Base-by-base conservation (phyloP, 192 early-diverging fungal genomes). In the Linnemannia zychae region DNA sequence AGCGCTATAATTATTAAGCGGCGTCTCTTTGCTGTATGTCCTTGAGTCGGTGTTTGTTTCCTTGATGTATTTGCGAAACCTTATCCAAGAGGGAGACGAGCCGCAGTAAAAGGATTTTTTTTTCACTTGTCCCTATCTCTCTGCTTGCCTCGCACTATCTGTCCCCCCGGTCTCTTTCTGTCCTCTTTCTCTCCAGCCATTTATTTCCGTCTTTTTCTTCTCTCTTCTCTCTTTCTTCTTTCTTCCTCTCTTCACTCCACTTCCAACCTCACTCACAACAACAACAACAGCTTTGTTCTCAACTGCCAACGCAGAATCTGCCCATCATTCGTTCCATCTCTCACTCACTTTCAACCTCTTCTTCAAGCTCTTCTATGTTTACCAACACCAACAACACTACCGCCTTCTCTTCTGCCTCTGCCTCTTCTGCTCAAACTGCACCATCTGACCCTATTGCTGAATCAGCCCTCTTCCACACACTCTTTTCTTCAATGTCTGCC, bases 401-500 rank as follows among this genome's bases (percentile, higher is more conserved):
- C 31, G 28, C 50, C 38, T 48, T 65, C 18, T 70, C 80, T 73
- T 67, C 65, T 67, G 34, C 47, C 65, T 40, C 67, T 50, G 67
- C 60, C 18, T 16, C 69, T 46, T 17, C 65, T 53, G 31, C 33
- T 40, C 33, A 44, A 44, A 44, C 40, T 44, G 40, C 31, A 6
- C n/a, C 67, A 18, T 65, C 77, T 76, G 73, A 72, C 38, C 20
- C 60, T 68, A 52, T 60, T 79, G 81, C 81, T 49, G 83, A 85
- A 85, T 79, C 77, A 18, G 74, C 70, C 18, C 78, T 85, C 46
- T 85, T 76, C 65, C 83, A 85, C 28, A 79, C 78, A 22, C 83
- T 85, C 36, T 85, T 84, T 46, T 48, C 75, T 68, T 46, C 74
- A 53, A 85, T 85, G 83, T 72, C 83, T 67, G 83, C 83, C 36